Conservation (phyloP, 192 early-diverging fungal species). For the Haplosporangium gracile region DNA sequence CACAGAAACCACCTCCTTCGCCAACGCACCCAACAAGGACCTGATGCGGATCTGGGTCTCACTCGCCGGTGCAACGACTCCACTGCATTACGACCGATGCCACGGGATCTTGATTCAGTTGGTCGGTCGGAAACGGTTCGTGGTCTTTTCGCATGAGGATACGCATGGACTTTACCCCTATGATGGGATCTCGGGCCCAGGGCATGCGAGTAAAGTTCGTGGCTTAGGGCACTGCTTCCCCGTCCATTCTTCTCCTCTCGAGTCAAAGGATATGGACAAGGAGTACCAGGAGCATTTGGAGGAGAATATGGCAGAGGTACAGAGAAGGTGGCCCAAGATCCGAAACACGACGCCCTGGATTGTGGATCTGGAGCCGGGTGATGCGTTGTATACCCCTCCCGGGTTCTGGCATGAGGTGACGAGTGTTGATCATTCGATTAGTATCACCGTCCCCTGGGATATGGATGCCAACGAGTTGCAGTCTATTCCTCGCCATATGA, state of each 20-base stretch:
- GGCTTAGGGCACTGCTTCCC: conserved; percentile 53
- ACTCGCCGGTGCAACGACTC: conserved; percentile 59
- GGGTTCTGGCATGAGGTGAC: conserved; percentile 70
- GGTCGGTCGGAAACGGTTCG: conserved; percentile 61
- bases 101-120: conserved; percentile 66
- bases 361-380: conserved; percentile 62
- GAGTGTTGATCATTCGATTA: conserved; percentile 59
- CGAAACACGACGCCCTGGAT: conserved; percentile 52
- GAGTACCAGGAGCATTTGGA: conserved; percentile 23
- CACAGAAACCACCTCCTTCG: conserved; percentile 1
- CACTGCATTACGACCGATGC: conserved; percentile 67
- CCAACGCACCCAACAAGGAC: conserved; percentile 36
- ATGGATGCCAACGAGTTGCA: conserved; percentile 60
- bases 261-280: background rate
- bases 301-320: conserved; percentile 19
- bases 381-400: conserved; percentile 67
- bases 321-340: conserved; percentile 59
- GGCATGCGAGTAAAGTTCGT: conserved; percentile 62
- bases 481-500: conserved; percentile 62
- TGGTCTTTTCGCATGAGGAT: conserved; percentile 61
- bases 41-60: conserved; percentile 64
- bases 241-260: background rate
- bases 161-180: conserved; percentile 57
- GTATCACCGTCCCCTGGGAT: conserved; percentile 67
- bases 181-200: conserved; percentile 59